A percentile compares a stretch with the other conserved stretches of the same genome.
These are phyloP conservation scores for Pseudogymnoascus sp. DNA, from an alignment of 2,329 filamentous ascomycete genomes.

Conservation along the genomic window DNA sequence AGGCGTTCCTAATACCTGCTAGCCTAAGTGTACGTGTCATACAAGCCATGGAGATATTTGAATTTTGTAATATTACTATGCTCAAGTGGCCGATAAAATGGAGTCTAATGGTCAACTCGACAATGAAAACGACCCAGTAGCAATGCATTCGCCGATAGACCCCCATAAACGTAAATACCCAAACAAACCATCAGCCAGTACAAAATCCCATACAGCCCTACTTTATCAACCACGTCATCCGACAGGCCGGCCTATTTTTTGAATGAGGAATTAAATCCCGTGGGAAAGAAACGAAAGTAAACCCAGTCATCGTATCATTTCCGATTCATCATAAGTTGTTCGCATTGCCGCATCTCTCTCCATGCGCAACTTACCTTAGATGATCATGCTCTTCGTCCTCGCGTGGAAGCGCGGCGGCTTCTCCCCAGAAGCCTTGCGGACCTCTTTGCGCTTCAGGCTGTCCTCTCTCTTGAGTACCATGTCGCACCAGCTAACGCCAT, in stretches of 20 bases:
- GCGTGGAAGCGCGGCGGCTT: conserved; percentile 19
- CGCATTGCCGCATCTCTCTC: neutral
- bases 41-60: neutral
- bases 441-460: conserved; percentile 17
- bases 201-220: conserved; percentile 2
- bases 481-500: conserved; percentile 57
- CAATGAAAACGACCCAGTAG: neutral
- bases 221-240: conserved; percentile 6
- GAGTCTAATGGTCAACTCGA: neutral
- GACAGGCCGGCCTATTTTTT: conserved; percentile 4
- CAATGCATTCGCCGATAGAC: neutral
- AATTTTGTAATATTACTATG: neutral
- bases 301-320: conserved; percentile 9
- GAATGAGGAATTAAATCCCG: conserved; percentile 3
- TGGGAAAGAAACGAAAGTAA: conserved; percentile 7
- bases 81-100: neutral
- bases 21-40: neutral
- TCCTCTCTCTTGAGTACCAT: conserved; percentile 55
- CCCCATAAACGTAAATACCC: neutral
- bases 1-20: neutral
- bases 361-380: conserved; percentile 13
- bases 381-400: conserved; percentile 26
- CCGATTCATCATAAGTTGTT: conserved; percentile 4
- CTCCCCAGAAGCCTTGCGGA: conserved; percentile 3
- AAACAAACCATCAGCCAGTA: conserved; percentile 5